Evolutionary conservation across 805 yeast genomes (phyloP), one percentile per base, ranked within the genome.

Genomic region (Kluyveromyces dobzhanskii): DNA sequence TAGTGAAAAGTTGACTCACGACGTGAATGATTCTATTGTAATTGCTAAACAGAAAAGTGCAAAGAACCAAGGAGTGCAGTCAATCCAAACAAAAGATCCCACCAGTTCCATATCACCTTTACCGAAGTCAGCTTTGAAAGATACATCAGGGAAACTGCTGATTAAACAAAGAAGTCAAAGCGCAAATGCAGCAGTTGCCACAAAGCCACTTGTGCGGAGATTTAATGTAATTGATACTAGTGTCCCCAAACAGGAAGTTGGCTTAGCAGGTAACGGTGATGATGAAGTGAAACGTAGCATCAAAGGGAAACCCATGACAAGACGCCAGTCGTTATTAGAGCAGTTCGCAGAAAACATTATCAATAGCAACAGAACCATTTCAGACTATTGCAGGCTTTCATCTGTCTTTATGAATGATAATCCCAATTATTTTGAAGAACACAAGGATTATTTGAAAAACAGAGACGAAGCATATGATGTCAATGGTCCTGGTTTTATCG

Each of bases 401-500:
- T 24, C 29, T n/a, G 29, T 34, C 3, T 25, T 34, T 25, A 24
- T 34, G 14, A 4, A 24, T 14, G 29, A 34, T 12, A 25, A 34
- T 24, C 37, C 37, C 3, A 34, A 21, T 14, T 34, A 4, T 25
- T 34, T 34, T 12, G 21, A 34, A 24, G 37, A 34, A 3, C 24
- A 24, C 19, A 34, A 16, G 11, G 30, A 34, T 9, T 13, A 6
- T 17, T 9, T 26, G 8, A 24, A n/a, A 11, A 12, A 18, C 6
- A 25, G 5, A 10, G 17, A n/a, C 4, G 29, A 34, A 3, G n/a
- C 17, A 9, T 34, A 34, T 16, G 30, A 34, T 17, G 16, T 34
- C 18, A 21, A 34, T 16, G 37, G 37, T 24, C 37, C 37, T 24
- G 11, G 37, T 25, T 34, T 34, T 9, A 10, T 34, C 11, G 14